Evolutionary conservation across 2,329 filamentous ascomycete genomes (phyloP).

Genomic region (Alternaria triticimaculans): DNA sequence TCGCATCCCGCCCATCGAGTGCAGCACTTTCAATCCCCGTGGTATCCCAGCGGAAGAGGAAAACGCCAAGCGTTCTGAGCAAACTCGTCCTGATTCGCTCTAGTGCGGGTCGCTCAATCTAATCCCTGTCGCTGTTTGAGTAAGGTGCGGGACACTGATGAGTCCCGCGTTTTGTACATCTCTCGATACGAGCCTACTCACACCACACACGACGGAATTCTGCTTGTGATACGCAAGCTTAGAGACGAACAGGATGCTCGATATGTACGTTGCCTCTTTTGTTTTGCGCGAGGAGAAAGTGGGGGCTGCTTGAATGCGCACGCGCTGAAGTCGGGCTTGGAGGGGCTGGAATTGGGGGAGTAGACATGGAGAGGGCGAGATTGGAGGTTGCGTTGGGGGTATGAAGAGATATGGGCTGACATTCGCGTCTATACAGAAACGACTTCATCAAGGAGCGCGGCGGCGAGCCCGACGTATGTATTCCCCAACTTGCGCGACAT

Average conservation of each 20-base stretch:
- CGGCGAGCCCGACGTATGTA: slow-evolving; percentile 75
- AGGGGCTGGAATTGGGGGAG: background rate
- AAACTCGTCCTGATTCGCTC: background rate
- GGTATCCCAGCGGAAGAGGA: background rate
- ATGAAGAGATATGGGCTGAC: slow-evolving; percentile 14
- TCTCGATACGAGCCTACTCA: slow-evolving; percentile 5
- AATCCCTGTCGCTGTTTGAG: slow-evolving; percentile 11
- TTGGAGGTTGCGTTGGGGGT: background rate
- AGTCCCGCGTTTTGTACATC: slow-evolving; percentile 11
- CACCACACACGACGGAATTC: slow-evolving; percentile 23
- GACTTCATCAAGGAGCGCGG: slow-evolving; percentile 76
- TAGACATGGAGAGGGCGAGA: background rate
- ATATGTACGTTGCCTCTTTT: slow-evolving; percentile 28
- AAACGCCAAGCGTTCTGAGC: background rate
- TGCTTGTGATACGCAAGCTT: background rate
- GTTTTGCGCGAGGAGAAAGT: background rate
- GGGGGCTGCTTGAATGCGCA: background rate
- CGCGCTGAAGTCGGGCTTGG: background rate
- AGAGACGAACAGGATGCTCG: slow-evolving; percentile 35
- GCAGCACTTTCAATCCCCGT: background rate
- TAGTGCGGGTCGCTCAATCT: slow-evolving; percentile 9
- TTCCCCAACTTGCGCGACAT: background rate
- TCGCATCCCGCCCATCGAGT: background rate
- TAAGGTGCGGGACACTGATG: slow-evolving; percentile 14
- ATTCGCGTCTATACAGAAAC: slow-evolving; percentile 48